Base-by-base conservation (phyloP, 2,329 filamentous ascomycete genomes). In the Mycosphaerelloides madeirae region DNA sequence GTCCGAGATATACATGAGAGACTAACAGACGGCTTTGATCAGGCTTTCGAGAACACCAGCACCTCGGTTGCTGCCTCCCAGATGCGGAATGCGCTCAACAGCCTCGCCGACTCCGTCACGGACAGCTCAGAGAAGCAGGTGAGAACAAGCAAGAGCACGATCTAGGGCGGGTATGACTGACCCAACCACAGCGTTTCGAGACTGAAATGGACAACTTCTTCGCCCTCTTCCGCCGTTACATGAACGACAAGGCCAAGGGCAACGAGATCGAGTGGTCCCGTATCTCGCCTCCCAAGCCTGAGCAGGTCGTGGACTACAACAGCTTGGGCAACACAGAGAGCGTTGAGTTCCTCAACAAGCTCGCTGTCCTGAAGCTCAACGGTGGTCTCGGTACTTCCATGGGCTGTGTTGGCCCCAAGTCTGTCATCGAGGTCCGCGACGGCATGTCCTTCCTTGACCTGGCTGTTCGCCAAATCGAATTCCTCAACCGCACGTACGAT, bases 171-270 rank as follows among this genome's bases (percentile, higher is more conserved):
- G 7, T 16, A 41, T 11, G 9, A 4, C 48, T 47, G 39, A 47
- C n/a, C 41, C 13, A n/a, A 38, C 36, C 25, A 29, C 44, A 58
- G 87, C 82, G 94, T 57, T 97, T 97, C 70, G 91, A 97, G 76
- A 94, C 90, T 3, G 91, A 98, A 75, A 97, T 96, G 90, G 93
- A 98, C 81, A 98, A 98, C 83, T 98, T 98, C 79, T 98, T 98
- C 68, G 85, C 89, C 50, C 85, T 98, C 52, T 98, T 98, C 84
- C 86, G 93, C 66, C 83, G 93, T 73, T 98, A 96, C 73, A 77
- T 98, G 54, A 96, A 96, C 68, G 93, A 97, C 76, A 95, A 96
- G 79, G 91, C 93, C 65, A 97, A 97, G 82, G 90, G 91, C 69
- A 96, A 93, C 68, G 82, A 82, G 66, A 91, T 88, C 58, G 87